Conservation (phyloP, 768 basidiomycete genomes). For the Tylopilus rubrobrunneus region DNA sequence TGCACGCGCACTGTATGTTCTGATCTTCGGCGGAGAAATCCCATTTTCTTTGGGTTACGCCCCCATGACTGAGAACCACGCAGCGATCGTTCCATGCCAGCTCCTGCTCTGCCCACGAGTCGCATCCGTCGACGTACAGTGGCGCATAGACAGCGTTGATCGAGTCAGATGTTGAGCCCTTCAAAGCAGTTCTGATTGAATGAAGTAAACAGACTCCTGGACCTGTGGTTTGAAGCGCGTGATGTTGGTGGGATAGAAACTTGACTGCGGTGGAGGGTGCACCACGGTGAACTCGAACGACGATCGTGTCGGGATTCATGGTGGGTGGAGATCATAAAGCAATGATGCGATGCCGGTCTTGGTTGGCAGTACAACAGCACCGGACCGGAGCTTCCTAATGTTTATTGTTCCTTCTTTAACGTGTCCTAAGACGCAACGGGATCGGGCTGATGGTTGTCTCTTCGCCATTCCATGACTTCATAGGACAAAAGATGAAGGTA, state of each 20-base stretch:
- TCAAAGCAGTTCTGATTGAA: slow-evolving; percentile 58
- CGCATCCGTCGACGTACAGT: slow-evolving; percentile 36
- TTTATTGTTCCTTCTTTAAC: too few species aligned
- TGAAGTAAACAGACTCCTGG: slow-evolving; percentile 43
- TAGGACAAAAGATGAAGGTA: too few species aligned
- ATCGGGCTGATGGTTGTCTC: too few species aligned
- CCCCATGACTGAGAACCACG: slow-evolving; percentile 63
- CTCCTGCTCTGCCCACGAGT: slow-evolving; percentile 54
- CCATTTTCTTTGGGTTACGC: slow-evolving; percentile 71
- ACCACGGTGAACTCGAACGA: slow-evolving; percentile 40
- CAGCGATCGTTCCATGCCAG: slow-evolving; percentile 65
- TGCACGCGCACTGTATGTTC: slow-evolving; percentile 73
- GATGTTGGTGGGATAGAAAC: slow-evolving; percentile 35
- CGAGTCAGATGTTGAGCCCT: slow-evolving; percentile 46
- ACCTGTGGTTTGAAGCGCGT: neutral
- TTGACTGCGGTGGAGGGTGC: slow-evolving; percentile 42
- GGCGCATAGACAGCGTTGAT: slow-evolving; percentile 41
- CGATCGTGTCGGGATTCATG: slow-evolving; percentile 16
- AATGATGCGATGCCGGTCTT: neutral
- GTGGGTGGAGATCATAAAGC: neutral
- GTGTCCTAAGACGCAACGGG: too few species aligned
- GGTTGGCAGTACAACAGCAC: neutral
- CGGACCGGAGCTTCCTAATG: too few species aligned
- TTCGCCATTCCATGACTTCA: too few species aligned
- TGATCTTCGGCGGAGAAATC: slow-evolving; percentile 68